These are phyloP conservation scores for Furcasterigmium furcatum DNA, from an alignment of 2,329 filamentous ascomycete genomes.

Conservation along the genomic window DNA sequence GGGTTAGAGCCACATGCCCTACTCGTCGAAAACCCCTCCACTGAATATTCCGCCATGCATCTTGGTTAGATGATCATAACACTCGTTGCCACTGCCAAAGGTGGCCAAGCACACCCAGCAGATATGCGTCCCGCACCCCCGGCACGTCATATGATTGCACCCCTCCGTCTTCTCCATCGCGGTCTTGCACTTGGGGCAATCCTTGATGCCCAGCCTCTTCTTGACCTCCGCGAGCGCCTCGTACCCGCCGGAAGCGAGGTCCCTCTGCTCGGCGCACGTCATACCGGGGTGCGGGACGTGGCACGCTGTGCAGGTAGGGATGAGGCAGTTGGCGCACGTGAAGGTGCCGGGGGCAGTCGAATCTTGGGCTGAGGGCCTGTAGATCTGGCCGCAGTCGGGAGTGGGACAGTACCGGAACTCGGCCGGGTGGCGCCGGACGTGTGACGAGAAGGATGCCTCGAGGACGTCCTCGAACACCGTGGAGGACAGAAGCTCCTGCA, in stretches of 20 bases:
- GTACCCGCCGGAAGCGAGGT: conserved; percentile 17
- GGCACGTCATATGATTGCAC: conserved; percentile 44
- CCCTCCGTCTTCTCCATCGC: conserved; percentile 38
- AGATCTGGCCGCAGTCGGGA: conserved; percentile 37
- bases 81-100: conserved; percentile 19
- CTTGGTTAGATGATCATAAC: conserved; percentile 21
- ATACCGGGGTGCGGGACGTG: conserved; percentile 24
- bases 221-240: conserved; percentile 24
- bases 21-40: background rate
- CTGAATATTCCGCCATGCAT: conserved; percentile 12
- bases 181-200: conserved; percentile 36
- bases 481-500: conserved; percentile 25
- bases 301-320: conserved; percentile 29
- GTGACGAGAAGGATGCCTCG: conserved; percentile 27
- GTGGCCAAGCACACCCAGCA: conserved; percentile 43
- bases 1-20: background rate
- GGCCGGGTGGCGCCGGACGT: conserved; percentile 26
- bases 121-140: conserved; percentile 35
- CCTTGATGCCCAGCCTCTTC: conserved; percentile 29
- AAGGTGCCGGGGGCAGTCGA: conserved; percentile 11
- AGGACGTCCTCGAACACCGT: conserved; percentile 31
- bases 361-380: conserved; percentile 21
- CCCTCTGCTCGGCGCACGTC: conserved; percentile 28
- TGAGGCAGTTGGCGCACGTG: conserved; percentile 32
- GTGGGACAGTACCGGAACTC: conserved; percentile 36